Percentiles rank a stretch among this genome's conserved stretches.
phyloP scores from a whole-genome alignment of 352 stramenopile genomes.

The Pythium inflatum region DNA sequence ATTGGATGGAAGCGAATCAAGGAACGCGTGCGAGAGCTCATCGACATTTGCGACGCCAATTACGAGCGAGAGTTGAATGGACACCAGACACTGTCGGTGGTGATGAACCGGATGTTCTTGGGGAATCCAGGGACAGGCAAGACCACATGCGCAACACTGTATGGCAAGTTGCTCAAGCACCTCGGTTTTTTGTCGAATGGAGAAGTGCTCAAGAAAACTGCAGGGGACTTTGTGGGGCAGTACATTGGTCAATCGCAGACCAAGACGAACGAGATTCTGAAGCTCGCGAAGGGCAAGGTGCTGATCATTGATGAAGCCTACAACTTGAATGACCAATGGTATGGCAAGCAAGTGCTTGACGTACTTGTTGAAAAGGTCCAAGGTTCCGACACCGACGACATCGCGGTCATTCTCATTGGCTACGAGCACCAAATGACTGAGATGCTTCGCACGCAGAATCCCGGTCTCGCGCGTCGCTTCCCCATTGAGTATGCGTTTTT shows the following conservation, averaged over 20 bases:
- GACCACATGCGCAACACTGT: conserved; percentile 90
- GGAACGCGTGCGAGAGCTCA: conserved; percentile 68
- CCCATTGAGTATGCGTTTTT: conserved; percentile 86
- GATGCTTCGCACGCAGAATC: conserved; percentile 91
- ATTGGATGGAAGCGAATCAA: conserved; percentile 86
- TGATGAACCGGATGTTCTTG: conserved; percentile 89
- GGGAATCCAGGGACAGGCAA: conserved; percentile 93
- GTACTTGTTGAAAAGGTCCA: conserved; percentile 93
- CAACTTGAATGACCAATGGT: conserved; percentile 77
- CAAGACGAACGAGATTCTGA: conserved; percentile 86
- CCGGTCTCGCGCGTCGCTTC: conserved; percentile 87
- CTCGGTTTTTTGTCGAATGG: conserved; percentile 91
- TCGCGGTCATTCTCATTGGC: conserved; percentile 92
- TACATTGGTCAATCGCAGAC: conserved; percentile 86
- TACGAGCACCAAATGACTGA: conserved; percentile 91
- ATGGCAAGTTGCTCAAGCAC: conserved; percentile 85
- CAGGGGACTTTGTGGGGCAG: conserved; percentile 85
- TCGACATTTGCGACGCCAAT: conserved; percentile 79
- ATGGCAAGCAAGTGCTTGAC: conserved; percentile 80
- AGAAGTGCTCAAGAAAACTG: conserved; percentile 87
- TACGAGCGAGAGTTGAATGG: conserved; percentile 84
- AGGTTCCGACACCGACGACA: conserved; percentile 85
- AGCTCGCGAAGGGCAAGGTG: conserved; percentile 86
- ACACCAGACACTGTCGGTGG: conserved; percentile 58
- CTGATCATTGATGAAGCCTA: conserved; percentile 95